A percentile compares a stretch with the other conserved stretches of the same genome.
These are phyloP conservation scores for Alternaria panax DNA, from an alignment of 2,329 filamentous ascomycete species.

Conservation along the genomic window DNA sequence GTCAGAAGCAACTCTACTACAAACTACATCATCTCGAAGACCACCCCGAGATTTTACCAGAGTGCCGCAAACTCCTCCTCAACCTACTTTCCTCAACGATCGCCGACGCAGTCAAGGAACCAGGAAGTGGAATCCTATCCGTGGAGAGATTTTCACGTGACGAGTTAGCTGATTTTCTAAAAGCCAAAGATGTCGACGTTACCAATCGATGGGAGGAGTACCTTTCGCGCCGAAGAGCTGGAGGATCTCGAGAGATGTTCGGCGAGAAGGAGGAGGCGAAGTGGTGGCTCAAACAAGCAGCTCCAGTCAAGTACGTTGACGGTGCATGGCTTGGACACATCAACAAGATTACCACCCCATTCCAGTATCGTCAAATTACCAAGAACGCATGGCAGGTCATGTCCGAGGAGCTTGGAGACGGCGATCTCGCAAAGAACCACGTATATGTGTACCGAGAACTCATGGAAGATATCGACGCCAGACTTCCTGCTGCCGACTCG, in stretches of 20 bases:
- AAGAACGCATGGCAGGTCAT: constrained; percentile 59
- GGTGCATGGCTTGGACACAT: constrained; percentile 60
- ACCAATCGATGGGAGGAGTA: constrained; percentile 47
- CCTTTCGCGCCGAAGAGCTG: constrained; percentile 42
- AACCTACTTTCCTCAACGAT: constrained; percentile 48
- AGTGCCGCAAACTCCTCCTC: constrained; percentile 45
- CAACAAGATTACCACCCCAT: constrained; percentile 55
- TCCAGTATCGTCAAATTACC: constrained; percentile 49
- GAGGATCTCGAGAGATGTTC: constrained; percentile 49
- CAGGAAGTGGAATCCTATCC: constrained; percentile 39
- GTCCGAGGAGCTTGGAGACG: constrained; percentile 61
- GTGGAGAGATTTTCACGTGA: constrained; percentile 42
- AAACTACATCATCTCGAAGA: constrained; percentile 54
- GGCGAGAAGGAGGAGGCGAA: constrained; percentile 47
- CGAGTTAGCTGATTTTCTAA: constrained; percentile 38
- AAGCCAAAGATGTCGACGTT: constrained; percentile 40
- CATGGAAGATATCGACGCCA: constrained; percentile 39
- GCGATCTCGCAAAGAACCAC: constrained; percentile 57
- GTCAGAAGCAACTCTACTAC: constrained; percentile 49
- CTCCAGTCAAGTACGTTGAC: constrained; percentile 58
- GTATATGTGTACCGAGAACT: constrained; percentile 49
- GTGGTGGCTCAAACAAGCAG: constrained; percentile 51
- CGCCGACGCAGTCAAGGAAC: constrained; percentile 21
- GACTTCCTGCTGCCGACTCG: constrained; percentile 43
- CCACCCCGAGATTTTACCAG: constrained; percentile 45